phyloP scores from a whole-genome alignment of 495 filamentous ascomycete genomes.

The Penicillium odoratum region DNA sequence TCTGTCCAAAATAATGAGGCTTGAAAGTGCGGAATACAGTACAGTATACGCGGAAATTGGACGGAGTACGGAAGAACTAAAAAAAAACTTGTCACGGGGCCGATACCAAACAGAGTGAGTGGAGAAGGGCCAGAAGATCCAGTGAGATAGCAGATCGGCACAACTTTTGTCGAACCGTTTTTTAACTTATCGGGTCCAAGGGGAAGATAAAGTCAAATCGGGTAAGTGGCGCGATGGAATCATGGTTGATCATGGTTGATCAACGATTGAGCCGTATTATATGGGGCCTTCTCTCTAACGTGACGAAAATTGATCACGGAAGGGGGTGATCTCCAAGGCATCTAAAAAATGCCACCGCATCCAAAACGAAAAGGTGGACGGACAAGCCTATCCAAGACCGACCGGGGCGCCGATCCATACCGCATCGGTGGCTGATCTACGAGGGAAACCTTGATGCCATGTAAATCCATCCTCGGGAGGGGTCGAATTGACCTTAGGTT shows the following conservation, averaged over 20 bases:
- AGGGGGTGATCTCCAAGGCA: not conserved
- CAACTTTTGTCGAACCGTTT: constrained; percentile 18
- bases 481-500: constrained; percentile 2
- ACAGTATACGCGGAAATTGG: no score
- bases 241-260: no score
- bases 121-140: constrained; percentile 6
- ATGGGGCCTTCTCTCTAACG: not conserved
- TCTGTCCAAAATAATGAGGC: not conserved
- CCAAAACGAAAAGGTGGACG: constrained; percentile 8
- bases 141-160: constrained; percentile 11
- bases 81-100: not conserved
- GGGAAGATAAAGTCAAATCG: constrained; percentile 5
- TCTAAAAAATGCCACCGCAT: constrained; percentile 2
- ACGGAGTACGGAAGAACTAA: not conserved
- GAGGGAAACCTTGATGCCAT: constrained; percentile 23
- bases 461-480: constrained; percentile 13
- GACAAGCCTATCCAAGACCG: constrained; percentile 13
- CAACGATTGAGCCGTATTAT: not conserved
- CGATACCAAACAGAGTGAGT: not conserved
- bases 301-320: not conserved
- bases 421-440: constrained; percentile 17
- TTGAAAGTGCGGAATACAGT: no score
- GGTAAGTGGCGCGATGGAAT: constrained; percentile 12
- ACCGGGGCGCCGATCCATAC: constrained; percentile 16
- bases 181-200: constrained; percentile 13